These are phyloP conservation scores for Rhododendron mucronatum DNA, from an alignment of 148 eudicot genomes.

Conservation along the genomic window DNA sequence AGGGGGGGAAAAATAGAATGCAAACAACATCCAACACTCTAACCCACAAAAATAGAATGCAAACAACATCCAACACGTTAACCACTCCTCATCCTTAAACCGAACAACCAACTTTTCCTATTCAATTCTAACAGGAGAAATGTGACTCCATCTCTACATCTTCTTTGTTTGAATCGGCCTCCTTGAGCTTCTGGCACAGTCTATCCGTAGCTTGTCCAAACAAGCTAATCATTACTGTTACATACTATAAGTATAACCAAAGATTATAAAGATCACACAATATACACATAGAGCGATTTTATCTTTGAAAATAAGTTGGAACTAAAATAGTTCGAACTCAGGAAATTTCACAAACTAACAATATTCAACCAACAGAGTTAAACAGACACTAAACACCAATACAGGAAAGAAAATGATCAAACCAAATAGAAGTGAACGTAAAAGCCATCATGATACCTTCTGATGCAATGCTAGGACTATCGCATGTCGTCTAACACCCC, in stretches of 20 bases:
- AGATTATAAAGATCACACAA: constrained; percentile 8
- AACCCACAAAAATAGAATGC: no score
- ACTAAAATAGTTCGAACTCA: not conserved
- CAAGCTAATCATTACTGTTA: constrained; percentile 76
- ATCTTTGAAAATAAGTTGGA: not conserved
- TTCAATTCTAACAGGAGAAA: constrained; percentile 45
- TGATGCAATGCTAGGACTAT: no score
- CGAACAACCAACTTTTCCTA: no score
- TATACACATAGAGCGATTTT: not conserved
- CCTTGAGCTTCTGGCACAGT: constrained; percentile 77
- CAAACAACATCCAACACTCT: no score
- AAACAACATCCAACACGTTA: no score
- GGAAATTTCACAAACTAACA: not conserved
- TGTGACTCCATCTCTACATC: constrained; percentile 97
- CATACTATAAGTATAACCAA: constrained; percentile 49
- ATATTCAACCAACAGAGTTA: not conserved
- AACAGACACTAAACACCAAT: no score
- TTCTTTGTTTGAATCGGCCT: constrained; percentile 71
- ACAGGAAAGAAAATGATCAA: no score
- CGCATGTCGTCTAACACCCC: no score
- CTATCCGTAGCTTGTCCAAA: constrained; percentile 86
- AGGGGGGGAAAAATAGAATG: no score
- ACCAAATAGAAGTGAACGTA: no score
- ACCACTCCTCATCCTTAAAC: no score
- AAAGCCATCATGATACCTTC: no score